A percentile compares a stretch with the other conserved stretches of the same genome.
Conservation (phyloP, 192 early-diverging fungal genomes). For the Backusella macrospora region DNA sequence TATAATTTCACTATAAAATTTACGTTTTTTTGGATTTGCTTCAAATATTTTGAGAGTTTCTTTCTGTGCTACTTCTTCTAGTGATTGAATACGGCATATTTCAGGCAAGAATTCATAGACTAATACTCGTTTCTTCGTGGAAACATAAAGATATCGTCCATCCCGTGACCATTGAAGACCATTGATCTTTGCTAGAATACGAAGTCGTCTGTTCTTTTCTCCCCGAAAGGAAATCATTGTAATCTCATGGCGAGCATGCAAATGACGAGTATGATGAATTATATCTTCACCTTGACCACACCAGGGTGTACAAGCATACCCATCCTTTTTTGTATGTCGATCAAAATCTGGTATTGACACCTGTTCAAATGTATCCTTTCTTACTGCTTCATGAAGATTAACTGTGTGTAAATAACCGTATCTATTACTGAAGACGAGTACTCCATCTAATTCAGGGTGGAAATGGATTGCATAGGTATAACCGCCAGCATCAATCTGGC, state of each 20-base stretch:
- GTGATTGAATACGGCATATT: background rate
- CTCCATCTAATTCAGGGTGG: slow-evolving; percentile 46
- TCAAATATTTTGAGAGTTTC: slow-evolving; percentile 4
- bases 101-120: slow-evolving; percentile 42
- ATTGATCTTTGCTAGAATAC: slow-evolving; percentile 51
- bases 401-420: slow-evolving; percentile 60
- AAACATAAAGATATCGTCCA: slow-evolving; percentile 48
- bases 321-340: background rate
- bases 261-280: background rate
- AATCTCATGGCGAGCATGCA: slow-evolving; percentile 48
- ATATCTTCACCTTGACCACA: background rate
- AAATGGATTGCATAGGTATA: slow-evolving; percentile 47
- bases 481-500: slow-evolving; percentile 47
- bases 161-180: slow-evolving; percentile 51
- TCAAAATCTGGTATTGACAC: background rate
- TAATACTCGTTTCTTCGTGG: slow-evolving; percentile 48
- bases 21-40: slow-evolving; percentile 14
- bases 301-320: background rate
- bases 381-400: slow-evolving; percentile 33
- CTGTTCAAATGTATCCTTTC: slow-evolving; percentile 23
- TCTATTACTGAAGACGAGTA: slow-evolving; percentile 52
- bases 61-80: background rate
- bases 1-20: background rate
- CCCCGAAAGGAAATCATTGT: slow-evolving; percentile 55
- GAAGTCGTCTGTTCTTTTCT: slow-evolving; percentile 40